phyloP scores from a whole-genome alignment of 129 eudicot genomes.

The Ambrosia artemisiifolia region DNA sequence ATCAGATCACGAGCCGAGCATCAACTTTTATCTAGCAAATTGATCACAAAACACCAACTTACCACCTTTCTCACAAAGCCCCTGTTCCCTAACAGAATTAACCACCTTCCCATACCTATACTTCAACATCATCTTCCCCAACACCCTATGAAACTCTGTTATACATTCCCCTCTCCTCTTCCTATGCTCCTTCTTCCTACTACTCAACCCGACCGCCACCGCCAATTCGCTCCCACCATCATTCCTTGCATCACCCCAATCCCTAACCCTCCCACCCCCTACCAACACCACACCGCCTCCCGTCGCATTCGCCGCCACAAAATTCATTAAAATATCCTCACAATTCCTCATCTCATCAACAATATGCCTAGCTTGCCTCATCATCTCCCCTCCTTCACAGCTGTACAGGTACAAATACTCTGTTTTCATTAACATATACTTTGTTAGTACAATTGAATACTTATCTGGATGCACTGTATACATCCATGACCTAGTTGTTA shows the following conservation, averaged over 20 bases:
- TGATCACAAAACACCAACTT: constrained; percentile 77
- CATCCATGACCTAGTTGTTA: constrained; percentile 52
- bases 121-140: constrained; percentile 79
- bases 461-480: constrained; percentile 71
- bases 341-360: constrained; percentile 77
- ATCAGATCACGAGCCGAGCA: too few species aligned
- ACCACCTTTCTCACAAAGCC: constrained; percentile 71
- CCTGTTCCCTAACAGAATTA: constrained; percentile 73
- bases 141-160: constrained; percentile 64
- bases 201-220: constrained; percentile 38
- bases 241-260: constrained; percentile 86
- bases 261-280: constrained; percentile 67
- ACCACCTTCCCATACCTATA: constrained; percentile 80
- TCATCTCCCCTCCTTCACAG: constrained; percentile 36
- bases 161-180: constrained; percentile 92
- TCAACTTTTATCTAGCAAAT: not conserved
- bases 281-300: constrained; percentile 58
- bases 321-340: constrained; percentile 91
- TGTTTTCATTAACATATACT: constrained; percentile 54
- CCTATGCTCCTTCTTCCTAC: constrained; percentile 77
- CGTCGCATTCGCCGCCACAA: constrained; percentile 57
- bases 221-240: constrained; percentile 35
- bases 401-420: constrained; percentile 50
- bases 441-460: constrained; percentile 72
- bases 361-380: constrained; percentile 47